Evolutionary conservation across 23 red algal species (phyloP), one percentile per base, ranked within the genome.

Genomic region (Gracilaria caudata): DNA sequence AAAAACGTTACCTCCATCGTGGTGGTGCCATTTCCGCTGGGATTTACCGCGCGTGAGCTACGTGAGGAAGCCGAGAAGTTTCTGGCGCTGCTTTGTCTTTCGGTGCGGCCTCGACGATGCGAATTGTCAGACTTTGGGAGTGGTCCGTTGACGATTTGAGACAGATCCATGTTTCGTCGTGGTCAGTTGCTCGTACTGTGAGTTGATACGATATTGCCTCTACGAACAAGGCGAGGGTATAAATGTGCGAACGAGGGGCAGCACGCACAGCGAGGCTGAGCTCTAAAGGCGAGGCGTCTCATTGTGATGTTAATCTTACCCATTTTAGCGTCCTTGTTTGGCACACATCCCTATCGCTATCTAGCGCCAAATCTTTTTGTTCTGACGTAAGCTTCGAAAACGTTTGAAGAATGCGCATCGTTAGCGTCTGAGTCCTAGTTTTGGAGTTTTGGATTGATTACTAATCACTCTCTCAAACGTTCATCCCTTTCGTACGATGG

Each of bases 131-230:
- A 28, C 39, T 45, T 75, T 30, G 70, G 38, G 47, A 75, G 70
- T n/a, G 70, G 70, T 17, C 38, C 70, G 70, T 75, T 25, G 12
- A 75, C 38, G 70, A 75, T 75, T 75, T 75, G 37, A 75, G 70
- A 75, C 29, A 75, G 40, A 25, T 75, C 70, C 70, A 75, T 75
- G 37, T 45, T 29, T 4, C 70, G 3, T 66, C 3, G 14, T 7
- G 16, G 25, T 3, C 36, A 11, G 57, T 4, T 4, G 14, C 28
- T 2, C 9, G 25, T 25, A 3, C 1, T 60, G 49, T 17, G 19
- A 53, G 6, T 53, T 7, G 12, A 1, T 16, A n/a, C n/a, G n/a
- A 1, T 53, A 17, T 16, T 16, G 49, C 13, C 19, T 16, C 19
- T 1, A 53, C 5, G 13, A 17, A 2, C 49, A 8, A 53, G 30